phyloP scores from a whole-genome alignment of 2,329 filamentous ascomycete genomes.

The Stemphylium vesicarium region DNA sequence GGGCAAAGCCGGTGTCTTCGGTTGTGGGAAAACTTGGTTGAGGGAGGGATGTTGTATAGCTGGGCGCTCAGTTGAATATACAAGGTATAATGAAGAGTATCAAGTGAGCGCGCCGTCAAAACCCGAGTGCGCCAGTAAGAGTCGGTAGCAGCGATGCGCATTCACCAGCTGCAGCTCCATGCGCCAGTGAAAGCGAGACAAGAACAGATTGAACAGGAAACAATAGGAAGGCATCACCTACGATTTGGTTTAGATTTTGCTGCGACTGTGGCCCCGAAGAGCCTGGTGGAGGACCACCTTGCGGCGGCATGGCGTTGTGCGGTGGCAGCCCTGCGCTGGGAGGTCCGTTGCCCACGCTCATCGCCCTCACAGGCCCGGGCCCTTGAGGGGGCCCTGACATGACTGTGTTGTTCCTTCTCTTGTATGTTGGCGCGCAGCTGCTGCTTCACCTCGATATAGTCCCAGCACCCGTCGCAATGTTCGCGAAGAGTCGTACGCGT shows the following conservation, averaged over 20 bases:
- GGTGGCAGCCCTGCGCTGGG: slow-evolving; percentile 48
- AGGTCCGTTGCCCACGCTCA: slow-evolving; percentile 53
- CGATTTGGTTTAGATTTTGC: slow-evolving; percentile 94
- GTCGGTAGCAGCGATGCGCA: neutral
- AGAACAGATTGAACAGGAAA: neutral
- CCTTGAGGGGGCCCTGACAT: slow-evolving; percentile 49
- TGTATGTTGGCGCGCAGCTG: slow-evolving; percentile 16
- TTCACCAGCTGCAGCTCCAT: neutral
- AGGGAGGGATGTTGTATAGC: neutral
- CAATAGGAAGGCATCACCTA: slow-evolving; percentile 59
- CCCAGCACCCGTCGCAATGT: slow-evolving; percentile 25
- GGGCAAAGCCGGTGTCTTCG: neutral
- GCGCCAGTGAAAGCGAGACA: neutral
- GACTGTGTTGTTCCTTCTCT: slow-evolving; percentile 28
- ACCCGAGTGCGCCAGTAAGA: neutral
- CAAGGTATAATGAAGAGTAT: neutral
- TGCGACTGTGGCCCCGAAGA: slow-evolving; percentile 69
- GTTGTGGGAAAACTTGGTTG: neutral
- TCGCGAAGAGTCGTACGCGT: slow-evolving; percentile 13
- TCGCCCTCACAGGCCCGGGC: slow-evolving; percentile 43
- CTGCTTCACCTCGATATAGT: slow-evolving; percentile 30
- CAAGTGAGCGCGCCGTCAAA: neutral
- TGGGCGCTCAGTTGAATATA: neutral
- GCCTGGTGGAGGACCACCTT: slow-evolving; percentile 54
- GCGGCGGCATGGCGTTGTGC: slow-evolving; percentile 55